These are phyloP conservation scores for Coprinellus micaceus DNA, from an alignment of 768 basidiomycete species.

Conservation along the genomic window DNA sequence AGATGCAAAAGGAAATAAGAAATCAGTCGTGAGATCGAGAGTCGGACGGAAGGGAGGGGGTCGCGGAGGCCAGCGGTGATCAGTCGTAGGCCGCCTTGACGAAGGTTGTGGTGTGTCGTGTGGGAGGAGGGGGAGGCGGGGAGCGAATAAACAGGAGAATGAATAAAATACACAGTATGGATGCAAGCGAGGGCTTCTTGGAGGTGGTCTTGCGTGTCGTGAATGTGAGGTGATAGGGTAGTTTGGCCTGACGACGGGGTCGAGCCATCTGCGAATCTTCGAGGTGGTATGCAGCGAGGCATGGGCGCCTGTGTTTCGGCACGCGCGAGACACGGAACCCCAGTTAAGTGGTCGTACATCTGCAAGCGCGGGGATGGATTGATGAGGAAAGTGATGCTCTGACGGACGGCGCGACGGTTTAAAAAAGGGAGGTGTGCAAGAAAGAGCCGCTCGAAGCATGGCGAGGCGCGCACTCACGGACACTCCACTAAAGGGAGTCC, in stretches of 20 bases:
- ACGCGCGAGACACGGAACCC: slow-evolving; percentile 75
- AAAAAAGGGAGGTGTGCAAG: slow-evolving; percentile 49
- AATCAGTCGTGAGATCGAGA: slow-evolving; percentile 6
- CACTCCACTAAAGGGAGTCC: slow-evolving; percentile 40
- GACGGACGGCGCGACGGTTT: slow-evolving; percentile 37
- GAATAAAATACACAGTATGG: slow-evolving; percentile 46
- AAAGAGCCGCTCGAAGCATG: slow-evolving; percentile 45
- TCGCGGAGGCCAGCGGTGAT: slow-evolving; percentile 6
- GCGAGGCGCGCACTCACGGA: slow-evolving; percentile 51
- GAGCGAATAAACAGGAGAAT: slow-evolving; percentile 5
- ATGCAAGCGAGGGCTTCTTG: slow-evolving; percentile 22
- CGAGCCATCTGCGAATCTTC: slow-evolving; percentile 23
- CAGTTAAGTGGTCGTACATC: slow-evolving; percentile 79
- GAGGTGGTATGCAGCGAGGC: slow-evolving; percentile 25
- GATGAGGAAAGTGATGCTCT: slow-evolving; percentile 47
- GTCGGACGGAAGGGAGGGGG: background rate
- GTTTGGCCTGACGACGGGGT: slow-evolving; percentile 8
- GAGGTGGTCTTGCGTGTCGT: slow-evolving; percentile 10
- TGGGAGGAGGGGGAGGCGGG: slow-evolving; percentile 18
- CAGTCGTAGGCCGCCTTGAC: slow-evolving; percentile 1
- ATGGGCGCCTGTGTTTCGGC: slow-evolving; percentile 72
- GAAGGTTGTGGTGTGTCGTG: slow-evolving; percentile 9
- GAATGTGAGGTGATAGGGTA: slow-evolving; percentile 11
- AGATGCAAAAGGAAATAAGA: background rate
- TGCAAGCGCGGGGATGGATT: slow-evolving; percentile 54